Evolutionary conservation across 345 rosid genomes (phyloP), one percentile per base, ranked within the genome.

Genomic region (Lepidium africanum): DNA sequence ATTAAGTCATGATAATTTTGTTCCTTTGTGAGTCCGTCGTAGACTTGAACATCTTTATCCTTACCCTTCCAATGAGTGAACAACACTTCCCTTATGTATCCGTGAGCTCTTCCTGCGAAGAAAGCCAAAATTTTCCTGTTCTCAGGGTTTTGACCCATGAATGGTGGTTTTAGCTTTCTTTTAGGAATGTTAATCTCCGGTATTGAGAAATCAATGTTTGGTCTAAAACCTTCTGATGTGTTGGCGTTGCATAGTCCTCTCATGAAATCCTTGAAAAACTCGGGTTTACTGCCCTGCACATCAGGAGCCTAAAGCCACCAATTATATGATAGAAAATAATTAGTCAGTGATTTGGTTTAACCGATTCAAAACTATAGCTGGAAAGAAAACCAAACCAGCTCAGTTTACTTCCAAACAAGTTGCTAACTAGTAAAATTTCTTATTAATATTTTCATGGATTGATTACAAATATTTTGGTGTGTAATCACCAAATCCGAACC

Each of bases 181-280:
- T 49, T 37, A 5, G 83, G 76, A 16, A 79, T 25, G 63, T 77
- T 73, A 40, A 80, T 54, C 71, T 86, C 88, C 2, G 86, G 91
- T 35, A 86, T 21, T 8, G 87, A 45, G 19, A 79, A 79, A 37
- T 86, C 88, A 10, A 76, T 71, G 11, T 13, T 41, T 0, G 82
- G 85, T 21, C 49, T 49, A 27, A 79, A 82, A 5, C 86, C 78
- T 76, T 86, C 86, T 0, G 83, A 74, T 14, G 58, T 75, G 19
- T 79, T 83, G 56, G 88, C 86, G 38, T 86, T 82, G 63, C 88
- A 83, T 2, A 86, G 57, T 11, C 79, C 85, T 48, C 82, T 75
- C 0, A 82, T 71, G 33, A 83, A 55, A 43, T 77, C 60, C 45
- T 76, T 76, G 79, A 51, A 82, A 1, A 73, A 71, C 52, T 65